These are phyloP conservation scores for Neopestalotiopsis rosae DNA, from an alignment of 2,329 filamentous ascomycete species.

Conservation along the genomic window DNA sequence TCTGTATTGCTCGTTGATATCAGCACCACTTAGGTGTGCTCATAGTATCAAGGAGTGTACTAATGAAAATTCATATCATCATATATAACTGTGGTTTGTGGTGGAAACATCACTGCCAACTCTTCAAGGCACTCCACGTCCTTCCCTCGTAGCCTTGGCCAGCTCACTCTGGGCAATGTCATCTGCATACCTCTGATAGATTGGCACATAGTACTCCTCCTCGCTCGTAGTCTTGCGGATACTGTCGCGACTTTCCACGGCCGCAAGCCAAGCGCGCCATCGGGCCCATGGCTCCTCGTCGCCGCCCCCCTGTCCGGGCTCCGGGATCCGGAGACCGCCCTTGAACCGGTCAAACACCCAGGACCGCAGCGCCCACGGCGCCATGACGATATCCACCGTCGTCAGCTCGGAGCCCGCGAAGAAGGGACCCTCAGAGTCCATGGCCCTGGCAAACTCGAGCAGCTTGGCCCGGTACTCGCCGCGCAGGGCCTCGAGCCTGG, in stretches of 20 bases:
- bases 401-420: conserved; percentile 56
- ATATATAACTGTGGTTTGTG: background rate
- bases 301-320: conserved; percentile 48
- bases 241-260: conserved; percentile 53
- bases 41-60: background rate
- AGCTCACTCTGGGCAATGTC: conserved; percentile 48
- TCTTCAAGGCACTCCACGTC: conserved; percentile 50
- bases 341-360: conserved; percentile 67
- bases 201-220: conserved; percentile 57
- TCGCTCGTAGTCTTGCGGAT: conserved; percentile 61
- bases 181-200: conserved; percentile 55
- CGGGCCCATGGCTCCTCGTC: conserved; percentile 56
- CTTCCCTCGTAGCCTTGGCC: conserved; percentile 51
- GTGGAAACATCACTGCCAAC: background rate
- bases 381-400: conserved; percentile 59
- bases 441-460: conserved; percentile 56
- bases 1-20: conserved; percentile 13
- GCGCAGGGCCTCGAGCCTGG: conserved; percentile 42
- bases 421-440: conserved; percentile 53
- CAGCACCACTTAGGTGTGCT: background rate
- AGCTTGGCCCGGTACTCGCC: conserved; percentile 54
- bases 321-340: conserved; percentile 55
- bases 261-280: conserved; percentile 57
- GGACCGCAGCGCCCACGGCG: conserved; percentile 59
- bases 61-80: background rate